Base-by-base conservation (phyloP, 169 alveolate genomes). In the Babesia microti region DNA sequence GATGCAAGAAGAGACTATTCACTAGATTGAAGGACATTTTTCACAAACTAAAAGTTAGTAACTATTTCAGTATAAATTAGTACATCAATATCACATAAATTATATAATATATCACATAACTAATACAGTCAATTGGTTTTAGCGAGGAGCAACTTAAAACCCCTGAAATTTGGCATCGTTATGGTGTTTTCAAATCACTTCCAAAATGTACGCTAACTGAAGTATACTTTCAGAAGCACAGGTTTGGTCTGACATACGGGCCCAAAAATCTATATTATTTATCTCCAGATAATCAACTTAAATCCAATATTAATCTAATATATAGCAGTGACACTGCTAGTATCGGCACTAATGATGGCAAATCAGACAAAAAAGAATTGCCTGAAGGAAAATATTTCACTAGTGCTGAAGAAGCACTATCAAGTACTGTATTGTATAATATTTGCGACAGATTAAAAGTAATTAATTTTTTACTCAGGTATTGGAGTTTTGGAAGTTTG, bases 151-250 rank as follows among this genome's bases (percentile, higher is more conserved):
- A 65, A 26, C 55, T 65, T 44, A 39, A 48, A 5, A 37, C 39
- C 40, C 76, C 76, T 6, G 39, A 26, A 0, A 42, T 65, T 9
- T 65, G 76, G 76, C 29, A 46, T 41, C 27, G 37, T 3, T 65
- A 65, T 36, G 76, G 76, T 21, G 76, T 65, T 5, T 65, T 65
- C 49, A 65, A 65, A 27, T 44, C 44, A 5, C 55, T 65, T 2
- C 76, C 76, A 0, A 43, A 32, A 6, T 48, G 52, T 7, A 45
- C 57, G 6, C 53, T 65, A 69, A 69, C 35, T n/a, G 69, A 55
- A 32, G 55, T 46, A 28, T 65, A 65, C 40, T 32, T 36, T 32
- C 15, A 1, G 29, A 65, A 65, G 36, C 76, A 65, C 37, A 32
- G 34, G 22, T 47, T 65, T 30, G 76, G 69, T 4, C 59, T 65